These are phyloP conservation scores for Fusarium sp. DNA, from an alignment of 2,329 filamentous ascomycete genomes.

Conservation along the genomic window DNA sequence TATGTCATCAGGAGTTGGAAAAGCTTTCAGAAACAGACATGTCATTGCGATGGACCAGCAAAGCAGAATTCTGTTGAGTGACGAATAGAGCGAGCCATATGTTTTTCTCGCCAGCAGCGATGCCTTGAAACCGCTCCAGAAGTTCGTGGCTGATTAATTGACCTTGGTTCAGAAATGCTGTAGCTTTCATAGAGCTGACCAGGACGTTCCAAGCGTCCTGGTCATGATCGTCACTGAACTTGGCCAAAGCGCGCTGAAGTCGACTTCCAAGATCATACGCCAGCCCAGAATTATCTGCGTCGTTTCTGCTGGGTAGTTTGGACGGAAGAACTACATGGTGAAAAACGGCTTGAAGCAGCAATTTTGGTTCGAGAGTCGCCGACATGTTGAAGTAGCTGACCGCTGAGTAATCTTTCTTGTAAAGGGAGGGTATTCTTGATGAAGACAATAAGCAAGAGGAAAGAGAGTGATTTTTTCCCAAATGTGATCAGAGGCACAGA, in stretches of 20 bases:
- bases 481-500: background rate
- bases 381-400: background rate
- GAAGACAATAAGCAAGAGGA: rapidly evolving
- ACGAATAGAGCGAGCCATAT: constrained; percentile 32
- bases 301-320: constrained; percentile 14
- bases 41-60: constrained; percentile 39
- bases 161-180: background rate
- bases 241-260: constrained; percentile 3
- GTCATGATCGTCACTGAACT: background rate
- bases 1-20: rapidly evolving
- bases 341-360: constrained; percentile 10
- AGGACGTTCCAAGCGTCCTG: background rate
- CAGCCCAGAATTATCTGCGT: constrained; percentile 8
- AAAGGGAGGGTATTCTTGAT: rapidly evolving
- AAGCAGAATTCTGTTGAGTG: constrained; percentile 45
- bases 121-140: background rate
- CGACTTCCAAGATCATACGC: constrained; percentile 1
- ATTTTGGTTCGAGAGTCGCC: no score
- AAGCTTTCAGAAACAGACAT: constrained; percentile 4
- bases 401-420: rapidly evolving
- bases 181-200: background rate
- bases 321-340: constrained; percentile 40
- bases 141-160: background rate
- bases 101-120: background rate
- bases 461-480: background rate